phyloP scores from a whole-genome alignment of 2,329 filamentous ascomycete species.

The Orbilia brochopaga region DNA sequence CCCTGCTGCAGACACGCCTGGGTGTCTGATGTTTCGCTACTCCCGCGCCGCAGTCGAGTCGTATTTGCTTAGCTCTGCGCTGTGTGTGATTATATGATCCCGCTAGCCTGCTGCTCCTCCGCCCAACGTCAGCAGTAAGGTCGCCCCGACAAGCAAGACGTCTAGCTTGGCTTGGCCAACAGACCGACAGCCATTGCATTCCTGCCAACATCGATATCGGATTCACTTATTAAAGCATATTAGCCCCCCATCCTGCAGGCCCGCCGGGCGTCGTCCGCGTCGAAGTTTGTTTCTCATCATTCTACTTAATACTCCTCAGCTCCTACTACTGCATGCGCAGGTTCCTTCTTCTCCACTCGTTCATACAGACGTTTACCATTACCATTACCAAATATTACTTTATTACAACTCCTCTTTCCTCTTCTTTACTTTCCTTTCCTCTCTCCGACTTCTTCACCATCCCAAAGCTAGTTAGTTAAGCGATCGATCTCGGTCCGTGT shows the following conservation, averaged over 20 bases:
- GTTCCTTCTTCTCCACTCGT: no score
- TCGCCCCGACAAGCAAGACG: no score
- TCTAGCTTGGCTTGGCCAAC: no score
- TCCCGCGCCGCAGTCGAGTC: slow-evolving; percentile 47
- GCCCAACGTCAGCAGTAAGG: no score
- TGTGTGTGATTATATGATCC: slow-evolving; percentile 38
- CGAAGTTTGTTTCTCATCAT: not conserved
- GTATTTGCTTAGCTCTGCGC: slow-evolving; percentile 38
- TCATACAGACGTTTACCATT: no score
- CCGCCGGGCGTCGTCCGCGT: no score
- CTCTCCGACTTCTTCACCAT: slow-evolving; percentile 1
- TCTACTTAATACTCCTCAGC: not conserved
- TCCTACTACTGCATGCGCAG: no score
- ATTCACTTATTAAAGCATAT: not conserved
- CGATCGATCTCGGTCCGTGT: not conserved
- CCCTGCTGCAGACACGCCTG: slow-evolving; percentile 8
- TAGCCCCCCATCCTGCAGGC: no score
- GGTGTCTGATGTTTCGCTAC: slow-evolving; percentile 32
- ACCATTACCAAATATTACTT: slow-evolving; percentile 11
- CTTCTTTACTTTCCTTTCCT: slow-evolving; percentile 18
- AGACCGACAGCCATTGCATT: slow-evolving; percentile 3
- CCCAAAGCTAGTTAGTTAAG: slow-evolving; percentile 9
- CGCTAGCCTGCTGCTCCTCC: slow-evolving; percentile 19
- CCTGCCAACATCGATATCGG: slow-evolving; percentile 6
- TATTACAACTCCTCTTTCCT: slow-evolving; percentile 18